These are phyloP conservation scores for Pseudodiploospora longispora DNA, from an alignment of 2,329 filamentous ascomycete species.

Conservation along the genomic window DNA sequence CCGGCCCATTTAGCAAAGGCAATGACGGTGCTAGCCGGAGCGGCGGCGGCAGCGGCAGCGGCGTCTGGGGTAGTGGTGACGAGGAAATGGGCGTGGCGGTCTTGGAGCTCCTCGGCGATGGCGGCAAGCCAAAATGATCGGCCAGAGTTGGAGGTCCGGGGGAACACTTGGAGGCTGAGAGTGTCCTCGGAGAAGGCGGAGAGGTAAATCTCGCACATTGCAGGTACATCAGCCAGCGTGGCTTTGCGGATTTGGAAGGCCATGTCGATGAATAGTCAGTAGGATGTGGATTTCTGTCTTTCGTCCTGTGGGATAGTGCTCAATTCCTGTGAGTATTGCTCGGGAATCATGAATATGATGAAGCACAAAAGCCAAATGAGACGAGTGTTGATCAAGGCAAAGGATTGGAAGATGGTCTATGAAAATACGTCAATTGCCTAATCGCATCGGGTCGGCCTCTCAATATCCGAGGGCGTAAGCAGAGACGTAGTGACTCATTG, in stretches of 20 bases:
- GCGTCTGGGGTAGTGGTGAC: slow-evolving; percentile 27
- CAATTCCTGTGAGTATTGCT: too few species aligned
- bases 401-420: too few species aligned
- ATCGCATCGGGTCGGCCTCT: too few species aligned
- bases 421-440: too few species aligned
- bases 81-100: slow-evolving; percentile 30
- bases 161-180: slow-evolving; percentile 31
- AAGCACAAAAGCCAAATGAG: too few species aligned
- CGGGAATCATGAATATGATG: too few species aligned
- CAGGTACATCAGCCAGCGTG: slow-evolving; percentile 29
- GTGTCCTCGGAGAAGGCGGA: slow-evolving; percentile 33
- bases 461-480: too few species aligned
- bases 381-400: too few species aligned
- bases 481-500: too few species aligned
- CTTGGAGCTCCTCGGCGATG: slow-evolving; percentile 29
- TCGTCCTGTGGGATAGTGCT: too few species aligned
- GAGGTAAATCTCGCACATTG: slow-evolving; percentile 35
- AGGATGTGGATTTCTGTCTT: too few species aligned
- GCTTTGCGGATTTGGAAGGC: slow-evolving; percentile 28
- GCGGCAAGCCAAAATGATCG: slow-evolving; percentile 26
- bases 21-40: slow-evolving; percentile 20
- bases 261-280: slow-evolving; percentile 10
- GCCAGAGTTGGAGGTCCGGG: slow-evolving; percentile 15
- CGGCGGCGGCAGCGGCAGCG: not conserved
- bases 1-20: slow-evolving; percentile 42